phyloP scores from a whole-genome alignment of 495 filamentous ascomycete species.

The Penicillium pancosmium region DNA sequence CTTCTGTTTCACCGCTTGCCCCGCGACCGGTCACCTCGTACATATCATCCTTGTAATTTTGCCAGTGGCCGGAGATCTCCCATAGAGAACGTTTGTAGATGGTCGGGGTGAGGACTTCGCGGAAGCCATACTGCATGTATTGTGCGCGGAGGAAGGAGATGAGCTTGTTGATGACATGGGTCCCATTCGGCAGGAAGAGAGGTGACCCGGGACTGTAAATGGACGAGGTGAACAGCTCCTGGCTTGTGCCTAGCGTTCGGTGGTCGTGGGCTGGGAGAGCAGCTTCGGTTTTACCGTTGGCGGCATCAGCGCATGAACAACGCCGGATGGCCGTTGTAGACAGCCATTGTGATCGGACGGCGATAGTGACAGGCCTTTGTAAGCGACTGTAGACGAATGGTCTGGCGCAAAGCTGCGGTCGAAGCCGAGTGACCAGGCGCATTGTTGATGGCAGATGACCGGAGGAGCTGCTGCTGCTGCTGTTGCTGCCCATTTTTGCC shows the following conservation, averaged over 20 bases:
- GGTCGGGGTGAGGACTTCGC: conserved; percentile 89
- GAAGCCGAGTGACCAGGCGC: conserved; percentile 30
- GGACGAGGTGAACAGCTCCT: conserved; percentile 79
- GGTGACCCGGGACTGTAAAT: conserved; percentile 85
- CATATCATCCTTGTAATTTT: conserved; percentile 95
- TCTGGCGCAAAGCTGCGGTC: conserved; percentile 19
- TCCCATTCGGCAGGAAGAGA: conserved; percentile 83
- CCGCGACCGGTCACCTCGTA: conserved; percentile 76
- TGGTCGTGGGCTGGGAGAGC: conserved; percentile 57
- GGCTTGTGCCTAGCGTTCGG: conserved; percentile 67
- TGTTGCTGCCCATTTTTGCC: no score
- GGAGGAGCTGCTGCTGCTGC: no score
- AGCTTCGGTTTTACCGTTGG: conserved; percentile 24
- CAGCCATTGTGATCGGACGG: conserved; percentile 34
- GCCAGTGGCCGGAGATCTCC: conserved; percentile 88
- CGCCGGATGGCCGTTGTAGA: conserved; percentile 34
- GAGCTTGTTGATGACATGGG: conserved; percentile 85
- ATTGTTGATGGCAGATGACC: conserved; percentile 8
- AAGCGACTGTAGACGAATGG: conserved; percentile 5
- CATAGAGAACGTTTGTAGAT: conserved; percentile 93
- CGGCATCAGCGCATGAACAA: conserved; percentile 45
- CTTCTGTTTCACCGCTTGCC: conserved; percentile 47
- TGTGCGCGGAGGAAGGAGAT: conserved; percentile 83
- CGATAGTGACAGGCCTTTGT: conserved; percentile 4
- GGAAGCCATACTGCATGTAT: conserved; percentile 84